phyloP scores from a whole-genome alignment of 768 basidiomycete species.

The Lentinula guzmanii region DNA sequence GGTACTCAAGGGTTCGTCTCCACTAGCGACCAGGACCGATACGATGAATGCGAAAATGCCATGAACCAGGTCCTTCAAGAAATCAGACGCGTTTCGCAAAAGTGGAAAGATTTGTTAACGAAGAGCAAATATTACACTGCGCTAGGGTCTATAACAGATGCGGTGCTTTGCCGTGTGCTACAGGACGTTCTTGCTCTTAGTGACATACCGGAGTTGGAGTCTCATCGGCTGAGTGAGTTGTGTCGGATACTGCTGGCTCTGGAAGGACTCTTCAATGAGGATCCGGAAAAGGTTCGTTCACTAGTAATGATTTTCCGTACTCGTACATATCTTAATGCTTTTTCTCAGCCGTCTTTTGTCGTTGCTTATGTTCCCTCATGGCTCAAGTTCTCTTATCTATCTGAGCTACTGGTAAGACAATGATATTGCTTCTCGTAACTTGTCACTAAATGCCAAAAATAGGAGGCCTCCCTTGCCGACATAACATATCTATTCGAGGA shows the following conservation, averaged over 20 bases:
- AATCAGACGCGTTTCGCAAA: conserved; percentile 55
- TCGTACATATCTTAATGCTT: background rate
- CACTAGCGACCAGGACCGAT: conserved; percentile 66
- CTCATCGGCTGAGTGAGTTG: conserved; percentile 75
- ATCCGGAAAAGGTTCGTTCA: conserved; percentile 44
- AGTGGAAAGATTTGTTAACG: conserved; percentile 67
- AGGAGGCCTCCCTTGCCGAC: conserved; percentile 92
- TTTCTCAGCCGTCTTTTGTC: conserved; percentile 58
- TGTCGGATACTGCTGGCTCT: conserved; percentile 73
- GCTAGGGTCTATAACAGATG: conserved; percentile 66
- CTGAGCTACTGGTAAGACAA: conserved; percentile 75
- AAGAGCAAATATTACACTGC: conserved; percentile 68
- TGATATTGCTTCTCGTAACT: background rate
- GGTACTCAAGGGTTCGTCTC: conserved; percentile 62
- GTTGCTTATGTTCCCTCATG: conserved; percentile 87
- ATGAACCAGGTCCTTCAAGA: conserved; percentile 58
- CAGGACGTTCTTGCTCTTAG: conserved; percentile 67
- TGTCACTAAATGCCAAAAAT: background rate
- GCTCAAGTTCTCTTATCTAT: conserved; percentile 93
- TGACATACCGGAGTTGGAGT: conserved; percentile 88
- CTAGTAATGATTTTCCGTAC: conserved; percentile 7
- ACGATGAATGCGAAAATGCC: conserved; percentile 69
- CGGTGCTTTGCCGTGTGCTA: conserved; percentile 60
- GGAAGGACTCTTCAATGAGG: conserved; percentile 75
- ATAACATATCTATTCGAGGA: conserved; percentile 89